Conservation (phyloP, 2,329 filamentous ascomycete genomes). For the Fusarium floridanum region DNA sequence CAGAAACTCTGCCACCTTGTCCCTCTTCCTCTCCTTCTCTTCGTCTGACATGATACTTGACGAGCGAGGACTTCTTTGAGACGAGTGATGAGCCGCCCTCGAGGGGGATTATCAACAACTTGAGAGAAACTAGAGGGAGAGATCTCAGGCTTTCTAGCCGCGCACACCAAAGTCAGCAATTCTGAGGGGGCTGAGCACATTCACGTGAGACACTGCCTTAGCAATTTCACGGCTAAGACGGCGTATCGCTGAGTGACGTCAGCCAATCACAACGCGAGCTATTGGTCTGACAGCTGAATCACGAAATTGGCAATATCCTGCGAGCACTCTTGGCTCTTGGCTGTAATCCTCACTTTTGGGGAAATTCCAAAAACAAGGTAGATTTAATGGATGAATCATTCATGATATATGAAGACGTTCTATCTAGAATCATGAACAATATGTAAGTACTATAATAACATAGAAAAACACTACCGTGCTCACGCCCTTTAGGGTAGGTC, state of each 20-base stretch:
- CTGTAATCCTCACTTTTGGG: neutral
- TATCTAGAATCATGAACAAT: too few relatives aligned
- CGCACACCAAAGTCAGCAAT: slow-evolving; percentile 23
- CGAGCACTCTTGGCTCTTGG: neutral
- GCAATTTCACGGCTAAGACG: neutral
- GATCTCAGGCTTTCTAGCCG: neutral
- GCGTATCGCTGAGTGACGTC: neutral
- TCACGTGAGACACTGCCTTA: slow-evolving; percentile 29
- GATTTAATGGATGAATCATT: too few relatives aligned
- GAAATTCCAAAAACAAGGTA: too few relatives aligned
- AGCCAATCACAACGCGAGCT: neutral
- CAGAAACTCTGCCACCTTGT: slow-evolving; percentile 51
- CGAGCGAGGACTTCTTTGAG: neutral
- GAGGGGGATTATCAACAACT: neutral
- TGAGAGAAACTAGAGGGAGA: neutral
- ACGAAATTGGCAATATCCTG: neutral
- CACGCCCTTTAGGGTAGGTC: too few relatives aligned
- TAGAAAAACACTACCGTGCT: too few relatives aligned
- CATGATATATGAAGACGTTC: too few relatives aligned
- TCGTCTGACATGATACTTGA: slow-evolving; percentile 26
- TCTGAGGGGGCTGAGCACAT: slow-evolving; percentile 3
- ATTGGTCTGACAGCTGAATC: neutral
- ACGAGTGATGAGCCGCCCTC: neutral
- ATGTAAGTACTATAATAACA: too few relatives aligned
- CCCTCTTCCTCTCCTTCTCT: slow-evolving; percentile 47